A percentile compares a stretch with the other conserved stretches of the same genome.
These are phyloP conservation scores for Lichtheimia ornata DNA, from an alignment of 371 early-diverging fungal genomes.

Conservation along the genomic window DNA sequence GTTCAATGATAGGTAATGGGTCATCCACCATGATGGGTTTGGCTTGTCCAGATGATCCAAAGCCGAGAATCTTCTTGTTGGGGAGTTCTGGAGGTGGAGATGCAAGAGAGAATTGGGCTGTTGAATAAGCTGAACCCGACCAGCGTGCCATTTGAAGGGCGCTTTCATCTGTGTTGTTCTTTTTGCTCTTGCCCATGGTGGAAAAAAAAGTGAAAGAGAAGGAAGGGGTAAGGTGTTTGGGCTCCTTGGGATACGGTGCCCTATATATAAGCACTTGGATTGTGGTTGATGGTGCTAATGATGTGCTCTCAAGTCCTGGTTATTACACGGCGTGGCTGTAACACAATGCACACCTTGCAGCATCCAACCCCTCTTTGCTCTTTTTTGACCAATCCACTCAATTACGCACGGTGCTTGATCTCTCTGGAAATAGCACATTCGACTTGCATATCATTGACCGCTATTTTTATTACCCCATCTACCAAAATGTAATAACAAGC, in stretches of 20 bases:
- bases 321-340: background rate
- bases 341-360: constrained; percentile 11
- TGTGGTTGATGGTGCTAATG: too few relatives aligned
- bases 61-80: constrained; percentile 15
- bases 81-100: constrained; percentile 6
- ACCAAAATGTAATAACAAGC: background rate
- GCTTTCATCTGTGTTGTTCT: constrained; percentile 2
- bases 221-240: background rate
- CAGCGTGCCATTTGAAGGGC: constrained; percentile 8
- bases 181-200: constrained; percentile 18
- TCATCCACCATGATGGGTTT: background rate
- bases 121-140: constrained; percentile 10
- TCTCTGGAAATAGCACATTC: too few relatives aligned
- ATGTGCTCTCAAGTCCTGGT: too few relatives aligned
- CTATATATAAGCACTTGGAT: too few relatives aligned
- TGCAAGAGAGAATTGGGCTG: constrained; percentile 16
- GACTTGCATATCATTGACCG: too few relatives aligned
- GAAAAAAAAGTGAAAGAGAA: constrained; percentile 1
- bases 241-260: too few relatives aligned
- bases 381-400: background rate
- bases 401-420: too few relatives aligned
- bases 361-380: background rate
- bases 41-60: constrained; percentile 9
- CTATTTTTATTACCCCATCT: too few relatives aligned
- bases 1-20: constrained; percentile 17